phyloP scores from a whole-genome alignment of 441 rosid genomes.

The Arabidopsis lyrata region DNA sequence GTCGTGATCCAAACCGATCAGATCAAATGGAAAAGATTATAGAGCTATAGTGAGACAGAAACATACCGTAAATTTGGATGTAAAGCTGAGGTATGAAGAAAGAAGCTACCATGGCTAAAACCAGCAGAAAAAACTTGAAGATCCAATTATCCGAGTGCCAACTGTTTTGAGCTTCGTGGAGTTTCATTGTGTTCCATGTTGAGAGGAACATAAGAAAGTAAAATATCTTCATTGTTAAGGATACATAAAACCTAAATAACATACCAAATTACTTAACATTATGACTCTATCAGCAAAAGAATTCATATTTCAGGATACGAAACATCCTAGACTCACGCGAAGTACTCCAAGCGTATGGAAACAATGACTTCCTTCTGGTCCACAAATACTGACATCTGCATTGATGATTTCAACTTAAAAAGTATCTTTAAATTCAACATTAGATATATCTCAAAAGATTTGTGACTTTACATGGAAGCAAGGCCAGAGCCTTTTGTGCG shows the following conservation, averaged over 20 bases:
- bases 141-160: constrained; percentile 89
- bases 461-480: constrained; percentile 60
- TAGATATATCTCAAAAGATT: neutral
- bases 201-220: constrained; percentile 73
- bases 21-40: neutral
- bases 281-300: neutral
- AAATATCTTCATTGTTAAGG: constrained; percentile 60
- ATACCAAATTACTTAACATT: neutral
- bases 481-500: constrained; percentile 61
- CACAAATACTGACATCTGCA: constrained; percentile 78
- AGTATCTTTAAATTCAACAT: neutral
- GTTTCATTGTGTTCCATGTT: constrained; percentile 66
- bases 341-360: constrained; percentile 79
- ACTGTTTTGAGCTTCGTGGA: constrained; percentile 54
- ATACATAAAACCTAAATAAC: constrained; percentile 44
- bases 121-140: constrained; percentile 57
- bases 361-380: constrained; percentile 65
- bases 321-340: constrained; percentile 89
- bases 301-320: constrained; percentile 63
- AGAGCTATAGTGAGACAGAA: constrained; percentile 11
- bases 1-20: constrained; percentile 1
- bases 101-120: constrained; percentile 58
- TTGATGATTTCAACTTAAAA: neutral
- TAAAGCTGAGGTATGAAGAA: constrained; percentile 69
- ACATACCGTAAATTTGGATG: constrained; percentile 76